A percentile compares a stretch with the other conserved stretches of the same genome.
phyloP scores from a whole-genome alignment of 768 basidiomycete genomes.

The Psilocybe tampanensis region DNA sequence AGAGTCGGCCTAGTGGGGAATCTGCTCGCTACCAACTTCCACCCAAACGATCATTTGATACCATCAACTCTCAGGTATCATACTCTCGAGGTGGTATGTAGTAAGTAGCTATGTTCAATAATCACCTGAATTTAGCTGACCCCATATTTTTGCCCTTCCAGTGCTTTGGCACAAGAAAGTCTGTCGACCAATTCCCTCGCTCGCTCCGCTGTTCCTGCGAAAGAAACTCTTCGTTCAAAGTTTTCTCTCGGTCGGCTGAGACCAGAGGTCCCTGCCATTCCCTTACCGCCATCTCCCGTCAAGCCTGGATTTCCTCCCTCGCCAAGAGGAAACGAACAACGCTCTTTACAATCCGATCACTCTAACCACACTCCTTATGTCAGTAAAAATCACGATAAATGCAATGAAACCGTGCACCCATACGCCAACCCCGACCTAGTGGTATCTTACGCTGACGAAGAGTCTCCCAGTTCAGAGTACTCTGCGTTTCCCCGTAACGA shows the following conservation, averaged over 20 bases:
- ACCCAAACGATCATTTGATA: slow-evolving; percentile 62
- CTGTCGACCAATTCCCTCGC: slow-evolving; percentile 57
- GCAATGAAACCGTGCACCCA: slow-evolving; percentile 57
- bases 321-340: slow-evolving; percentile 10
- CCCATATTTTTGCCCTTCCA: slow-evolving; percentile 24
- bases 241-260: slow-evolving; percentile 44
- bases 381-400: slow-evolving; percentile 8
- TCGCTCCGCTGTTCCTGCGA: slow-evolving; percentile 29
- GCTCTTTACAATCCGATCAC: slow-evolving; percentile 4
- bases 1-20: slow-evolving; percentile 64
- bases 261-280: slow-evolving; percentile 32
- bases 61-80: slow-evolving; percentile 50
- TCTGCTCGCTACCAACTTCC: slow-evolving; percentile 55
- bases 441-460: slow-evolving; percentile 36
- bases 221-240: slow-evolving; percentile 42
- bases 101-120: slow-evolving; percentile 42
- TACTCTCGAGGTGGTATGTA: slow-evolving; percentile 56
- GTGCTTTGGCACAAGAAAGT: slow-evolving; percentile 63
- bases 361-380: slow-evolving; percentile 21
- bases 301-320: slow-evolving; percentile 25
- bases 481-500: slow-evolving; percentile 43
- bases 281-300: slow-evolving; percentile 33
- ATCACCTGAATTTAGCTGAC: slow-evolving; percentile 6
- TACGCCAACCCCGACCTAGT: slow-evolving; percentile 81
- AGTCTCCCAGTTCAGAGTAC: slow-evolving; percentile 27